Evolutionary conservation across 2,329 filamentous ascomycete species (phyloP).

Genomic region (Claviceps quebecensis): DNA sequence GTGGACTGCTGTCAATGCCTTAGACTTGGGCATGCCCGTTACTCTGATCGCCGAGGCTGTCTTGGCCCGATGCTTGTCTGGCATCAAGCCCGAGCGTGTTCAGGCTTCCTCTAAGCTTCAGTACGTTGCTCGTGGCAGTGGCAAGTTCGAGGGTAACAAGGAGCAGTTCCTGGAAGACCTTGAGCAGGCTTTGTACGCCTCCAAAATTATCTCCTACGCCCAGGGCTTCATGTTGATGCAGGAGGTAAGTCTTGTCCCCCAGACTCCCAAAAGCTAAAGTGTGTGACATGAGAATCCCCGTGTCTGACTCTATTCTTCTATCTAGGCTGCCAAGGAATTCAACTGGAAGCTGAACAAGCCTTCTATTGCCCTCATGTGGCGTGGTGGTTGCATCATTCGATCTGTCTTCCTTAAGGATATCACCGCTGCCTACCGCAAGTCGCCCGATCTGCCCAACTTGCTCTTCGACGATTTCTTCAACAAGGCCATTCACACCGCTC

Average conservation of each 20-base stretch:
- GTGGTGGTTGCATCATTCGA: constrained; percentile 98
- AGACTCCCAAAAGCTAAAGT: neutral
- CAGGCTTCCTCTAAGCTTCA: constrained; percentile 67
- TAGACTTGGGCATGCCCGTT: constrained; percentile 96
- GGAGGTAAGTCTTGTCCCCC: constrained; percentile 46
- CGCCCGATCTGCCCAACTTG: constrained; percentile 93
- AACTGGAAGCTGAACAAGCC: constrained; percentile 99
- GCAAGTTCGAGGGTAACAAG: constrained; percentile 76
- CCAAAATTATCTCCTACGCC: constrained; percentile 99
- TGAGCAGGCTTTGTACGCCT: constrained; percentile 96
- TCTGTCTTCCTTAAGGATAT: constrained; percentile 99
- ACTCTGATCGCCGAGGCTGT: constrained; percentile 96
- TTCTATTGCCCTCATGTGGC: constrained; percentile 99
- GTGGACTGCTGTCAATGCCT: constrained; percentile 98
- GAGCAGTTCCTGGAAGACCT: constrained; percentile 90
- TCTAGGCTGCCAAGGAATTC: constrained; percentile 84
- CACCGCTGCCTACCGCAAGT: constrained; percentile 86
- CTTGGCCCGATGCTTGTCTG: constrained; percentile 84
- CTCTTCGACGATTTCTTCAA: constrained; percentile 99
- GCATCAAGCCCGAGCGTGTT: constrained; percentile 83
- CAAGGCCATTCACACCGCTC: constrained; percentile 93
- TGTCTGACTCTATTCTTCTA: constrained; percentile 2
- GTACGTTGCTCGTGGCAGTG: constrained; percentile 54
- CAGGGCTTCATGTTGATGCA: constrained; percentile 99
- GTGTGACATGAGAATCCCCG: neutral